These are phyloP conservation scores for Leishmania braziliensis DNA, from an alignment of 208 protist species.

Conservation along the genomic window DNA sequence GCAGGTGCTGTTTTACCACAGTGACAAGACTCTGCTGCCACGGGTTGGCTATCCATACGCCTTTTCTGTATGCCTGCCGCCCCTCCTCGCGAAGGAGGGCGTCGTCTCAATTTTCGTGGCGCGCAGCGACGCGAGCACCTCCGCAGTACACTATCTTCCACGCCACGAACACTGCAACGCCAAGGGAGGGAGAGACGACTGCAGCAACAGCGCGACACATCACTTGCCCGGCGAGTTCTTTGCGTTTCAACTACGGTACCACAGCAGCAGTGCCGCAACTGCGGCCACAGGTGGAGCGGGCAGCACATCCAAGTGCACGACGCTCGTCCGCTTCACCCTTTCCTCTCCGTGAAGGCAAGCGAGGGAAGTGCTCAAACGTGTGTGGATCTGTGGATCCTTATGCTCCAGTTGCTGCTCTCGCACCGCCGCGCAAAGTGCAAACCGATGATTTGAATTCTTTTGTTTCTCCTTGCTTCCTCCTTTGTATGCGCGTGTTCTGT, in stretches of 20 bases:
- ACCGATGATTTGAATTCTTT: background rate
- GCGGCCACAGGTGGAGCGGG: background rate
- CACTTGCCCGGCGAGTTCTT: conserved; percentile 22
- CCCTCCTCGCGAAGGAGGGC: conserved; percentile 18
- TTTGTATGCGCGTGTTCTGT: background rate
- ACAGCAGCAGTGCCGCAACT: background rate
- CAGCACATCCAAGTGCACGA: conserved; percentile 6
- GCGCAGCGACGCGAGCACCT: conserved; percentile 24
- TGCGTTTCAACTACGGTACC: conserved; percentile 29
- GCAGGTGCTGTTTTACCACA: conserved; percentile 35
- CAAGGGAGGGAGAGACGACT: background rate
- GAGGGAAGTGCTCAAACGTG: background rate
- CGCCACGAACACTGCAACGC: conserved; percentile 7
- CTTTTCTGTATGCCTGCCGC: conserved; percentile 32
- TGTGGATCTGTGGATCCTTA: background rate
- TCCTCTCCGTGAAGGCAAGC: background rate
- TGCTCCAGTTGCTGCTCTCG: background rate
- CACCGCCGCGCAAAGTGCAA: background rate
- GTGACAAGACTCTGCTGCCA: conserved; percentile 36
- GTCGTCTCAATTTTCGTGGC: conserved; percentile 16
- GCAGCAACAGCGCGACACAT: background rate
- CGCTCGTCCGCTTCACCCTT: background rate
- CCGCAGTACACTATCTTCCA: conserved; percentile 27
- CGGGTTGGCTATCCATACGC: conserved; percentile 33
- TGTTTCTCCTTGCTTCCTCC: background rate